Conservation (phyloP, 352 stramenopile species). For the Pythium aquatile region DNA sequence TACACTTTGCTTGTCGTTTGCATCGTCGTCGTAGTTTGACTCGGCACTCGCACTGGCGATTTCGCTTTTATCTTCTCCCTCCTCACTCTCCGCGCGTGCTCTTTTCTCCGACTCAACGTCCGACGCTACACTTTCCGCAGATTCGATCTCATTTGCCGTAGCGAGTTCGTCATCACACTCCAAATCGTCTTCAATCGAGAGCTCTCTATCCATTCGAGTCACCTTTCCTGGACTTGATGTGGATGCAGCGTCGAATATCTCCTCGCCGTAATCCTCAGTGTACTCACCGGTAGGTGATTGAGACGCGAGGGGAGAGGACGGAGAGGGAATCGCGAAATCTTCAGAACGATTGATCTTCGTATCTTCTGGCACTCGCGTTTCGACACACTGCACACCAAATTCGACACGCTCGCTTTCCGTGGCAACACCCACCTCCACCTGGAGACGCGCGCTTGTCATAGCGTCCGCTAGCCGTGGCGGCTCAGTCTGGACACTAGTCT, state of each 20-base stretch:
- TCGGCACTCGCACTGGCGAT: background rate
- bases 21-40: background rate
- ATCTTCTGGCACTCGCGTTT: background rate
- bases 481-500: slow-evolving; percentile 58
- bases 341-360: background rate
- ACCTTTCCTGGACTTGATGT: background rate
- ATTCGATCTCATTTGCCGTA: background rate
- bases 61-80: background rate
- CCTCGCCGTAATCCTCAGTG: slow-evolving; percentile 32
- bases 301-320: background rate
- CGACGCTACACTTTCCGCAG: background rate
- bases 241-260: slow-evolving; percentile 40
- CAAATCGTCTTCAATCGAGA: background rate
- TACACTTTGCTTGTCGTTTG: background rate
- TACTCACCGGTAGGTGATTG: slow-evolving; percentile 12
- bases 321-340: background rate
- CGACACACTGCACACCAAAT: slow-evolving; percentile 15
- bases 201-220: background rate
- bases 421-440: slow-evolving; percentile 33
- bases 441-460: slow-evolving; percentile 39
- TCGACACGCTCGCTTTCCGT: slow-evolving; percentile 27
- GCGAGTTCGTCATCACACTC: background rate
- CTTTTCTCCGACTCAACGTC: background rate
- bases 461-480: slow-evolving; percentile 28
- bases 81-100: background rate